Conservation (phyloP, 2,329 filamentous ascomycete genomes). For the Diaporthe citri region DNA sequence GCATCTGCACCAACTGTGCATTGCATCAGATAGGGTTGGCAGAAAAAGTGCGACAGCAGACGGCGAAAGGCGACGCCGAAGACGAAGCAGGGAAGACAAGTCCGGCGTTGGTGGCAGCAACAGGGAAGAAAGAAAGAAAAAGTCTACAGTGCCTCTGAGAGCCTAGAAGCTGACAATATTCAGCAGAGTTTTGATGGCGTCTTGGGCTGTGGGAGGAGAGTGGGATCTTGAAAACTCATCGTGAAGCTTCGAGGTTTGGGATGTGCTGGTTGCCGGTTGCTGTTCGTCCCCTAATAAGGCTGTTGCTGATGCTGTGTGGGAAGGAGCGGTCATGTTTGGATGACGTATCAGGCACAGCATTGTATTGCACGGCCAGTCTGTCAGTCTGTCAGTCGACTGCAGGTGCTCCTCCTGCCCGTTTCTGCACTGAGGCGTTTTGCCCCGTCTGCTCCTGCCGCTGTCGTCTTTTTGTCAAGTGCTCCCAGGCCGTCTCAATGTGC, state of each 20-base stretch:
- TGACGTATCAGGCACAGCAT: slow-evolving; percentile 7
- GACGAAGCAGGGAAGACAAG: not conserved
- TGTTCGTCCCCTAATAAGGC: not conserved
- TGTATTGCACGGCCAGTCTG: not conserved
- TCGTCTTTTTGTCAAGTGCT: not conserved
- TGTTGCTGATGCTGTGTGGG: not conserved
- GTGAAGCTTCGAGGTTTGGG: slow-evolving; percentile 5
- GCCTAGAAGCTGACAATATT: not conserved
- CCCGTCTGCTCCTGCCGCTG: not conserved
- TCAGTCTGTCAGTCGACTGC: not conserved
- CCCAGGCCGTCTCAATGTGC: not conserved
- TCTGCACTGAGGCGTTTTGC: not conserved
- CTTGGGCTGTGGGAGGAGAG: not conserved
- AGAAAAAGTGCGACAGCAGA: slow-evolving; percentile 8
- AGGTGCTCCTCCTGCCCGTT: slow-evolving; percentile 18
- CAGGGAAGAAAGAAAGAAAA: not conserved
- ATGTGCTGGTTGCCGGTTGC: not conserved
- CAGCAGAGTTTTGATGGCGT: slow-evolving; percentile 20
- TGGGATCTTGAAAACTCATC: not conserved
- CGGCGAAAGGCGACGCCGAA: not conserved
- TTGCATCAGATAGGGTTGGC: slow-evolving; percentile 30
- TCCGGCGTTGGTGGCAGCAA: not conserved
- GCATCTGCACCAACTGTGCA: slow-evolving; percentile 37
- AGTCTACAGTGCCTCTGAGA: not conserved
- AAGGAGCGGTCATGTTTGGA: not conserved